Conservation (phyloP, 2,329 filamentous ascomycete species). For the Leptographium wingfieldii region DNA sequence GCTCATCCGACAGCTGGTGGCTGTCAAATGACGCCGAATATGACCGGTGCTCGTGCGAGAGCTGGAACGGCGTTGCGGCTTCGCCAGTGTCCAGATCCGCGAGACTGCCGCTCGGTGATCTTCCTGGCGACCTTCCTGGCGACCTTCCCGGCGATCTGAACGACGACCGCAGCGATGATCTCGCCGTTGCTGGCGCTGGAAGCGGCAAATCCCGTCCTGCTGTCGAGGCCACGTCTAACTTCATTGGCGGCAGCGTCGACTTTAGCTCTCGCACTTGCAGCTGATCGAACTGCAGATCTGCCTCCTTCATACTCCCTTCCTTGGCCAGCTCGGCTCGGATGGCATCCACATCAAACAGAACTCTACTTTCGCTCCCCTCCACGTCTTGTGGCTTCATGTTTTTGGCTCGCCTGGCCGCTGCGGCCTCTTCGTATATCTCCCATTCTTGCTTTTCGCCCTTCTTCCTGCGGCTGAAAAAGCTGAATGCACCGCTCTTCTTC, state of each 20-base stretch:
- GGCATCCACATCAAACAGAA: constrained; percentile 91
- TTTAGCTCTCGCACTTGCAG: constrained; percentile 66
- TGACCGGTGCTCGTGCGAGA: constrained; percentile 3
- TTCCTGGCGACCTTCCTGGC: constrained; percentile 15
- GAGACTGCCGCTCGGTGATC: constrained; percentile 18
- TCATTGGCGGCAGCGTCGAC: constrained; percentile 83
- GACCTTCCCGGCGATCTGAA: constrained; percentile 14
- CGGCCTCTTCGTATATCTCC: constrained; percentile 76
- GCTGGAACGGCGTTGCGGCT: constrained; percentile 5
- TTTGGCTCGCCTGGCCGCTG: neutral
- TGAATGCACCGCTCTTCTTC: constrained; percentile 43
- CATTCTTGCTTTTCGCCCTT: constrained; percentile 73
- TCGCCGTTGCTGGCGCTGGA: constrained; percentile 19
- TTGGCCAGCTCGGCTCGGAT: constrained; percentile 75
- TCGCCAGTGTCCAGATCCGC: neutral
- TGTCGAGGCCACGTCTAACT: constrained; percentile 43
- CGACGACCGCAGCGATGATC: constrained; percentile 12
- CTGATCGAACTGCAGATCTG: constrained; percentile 21
- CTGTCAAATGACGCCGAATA: constrained; percentile 18
- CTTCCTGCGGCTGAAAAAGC: constrained; percentile 74
- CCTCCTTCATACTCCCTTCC: constrained; percentile 48
- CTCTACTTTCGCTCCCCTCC: constrained; percentile 42
- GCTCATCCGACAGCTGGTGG: constrained; percentile 12
- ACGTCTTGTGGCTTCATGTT: constrained; percentile 30
- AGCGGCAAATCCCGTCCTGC: constrained; percentile 14